phyloP scores from a whole-genome alignment of 1,284 basidiomycete genomes.

The Ganoderma meredithae region DNA sequence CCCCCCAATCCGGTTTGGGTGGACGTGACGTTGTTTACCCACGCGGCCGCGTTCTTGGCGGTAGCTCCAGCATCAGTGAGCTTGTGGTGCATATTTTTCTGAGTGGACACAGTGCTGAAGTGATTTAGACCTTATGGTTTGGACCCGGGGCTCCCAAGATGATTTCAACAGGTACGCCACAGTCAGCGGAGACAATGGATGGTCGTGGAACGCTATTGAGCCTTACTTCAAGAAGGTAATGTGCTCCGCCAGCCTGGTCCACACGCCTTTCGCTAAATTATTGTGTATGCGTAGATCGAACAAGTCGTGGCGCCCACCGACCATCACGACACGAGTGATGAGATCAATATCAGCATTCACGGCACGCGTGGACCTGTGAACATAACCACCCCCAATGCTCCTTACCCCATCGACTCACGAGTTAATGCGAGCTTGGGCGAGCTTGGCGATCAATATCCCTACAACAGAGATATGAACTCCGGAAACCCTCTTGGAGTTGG shows the following conservation, averaged over 20 bases:
- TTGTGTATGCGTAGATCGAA: conserved; percentile 20
- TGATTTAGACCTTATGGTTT: conserved; percentile 48
- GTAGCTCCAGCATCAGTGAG: conserved; percentile 48
- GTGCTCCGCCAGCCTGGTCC: background rate
- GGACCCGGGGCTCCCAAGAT: conserved; percentile 49
- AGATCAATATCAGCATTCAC: conserved; percentile 29
- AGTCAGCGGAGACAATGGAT: conserved; percentile 47
- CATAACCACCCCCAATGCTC: conserved; percentile 44
- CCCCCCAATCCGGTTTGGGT: conserved; percentile 42
- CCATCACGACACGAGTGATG: conserved; percentile 26
- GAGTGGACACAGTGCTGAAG: background rate
- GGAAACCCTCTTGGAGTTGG: conserved; percentile 49
- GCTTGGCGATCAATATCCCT: conserved; percentile 44
- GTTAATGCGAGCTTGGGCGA: conserved; percentile 44
- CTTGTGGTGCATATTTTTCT: background rate
- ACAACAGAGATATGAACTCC: conserved; percentile 48
- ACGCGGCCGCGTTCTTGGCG: conserved; percentile 48
- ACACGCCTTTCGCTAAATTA: background rate
- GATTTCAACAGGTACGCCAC: conserved; percentile 49
- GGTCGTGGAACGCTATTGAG: conserved; percentile 50
- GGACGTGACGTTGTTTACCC: conserved; percentile 41
- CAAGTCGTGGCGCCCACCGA: conserved; percentile 32
- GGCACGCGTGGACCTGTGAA: conserved; percentile 40
- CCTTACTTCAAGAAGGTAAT: conserved; percentile 41
- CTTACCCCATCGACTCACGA: conserved; percentile 42